phyloP scores from a whole-genome alignment of 129 eudicot genomes.

The Flaveria sonorensis region DNA sequence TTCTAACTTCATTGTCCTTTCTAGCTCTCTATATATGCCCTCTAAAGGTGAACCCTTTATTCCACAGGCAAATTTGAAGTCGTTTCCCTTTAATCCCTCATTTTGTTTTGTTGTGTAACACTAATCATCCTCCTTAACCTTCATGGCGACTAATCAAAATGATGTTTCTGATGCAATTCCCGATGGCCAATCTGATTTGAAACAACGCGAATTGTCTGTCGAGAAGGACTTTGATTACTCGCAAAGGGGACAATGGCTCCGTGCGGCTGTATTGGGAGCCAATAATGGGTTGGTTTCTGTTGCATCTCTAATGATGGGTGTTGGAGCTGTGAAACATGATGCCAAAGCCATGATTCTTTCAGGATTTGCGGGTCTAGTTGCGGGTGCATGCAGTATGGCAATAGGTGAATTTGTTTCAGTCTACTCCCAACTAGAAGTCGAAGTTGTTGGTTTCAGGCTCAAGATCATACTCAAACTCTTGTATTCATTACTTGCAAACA shows the following conservation, averaged over 20 bases:
- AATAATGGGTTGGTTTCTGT: conserved; percentile 40
- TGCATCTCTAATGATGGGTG: conserved; percentile 39
- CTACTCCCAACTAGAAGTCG: conserved; percentile 38
- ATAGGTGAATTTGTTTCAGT: conserved; percentile 43
- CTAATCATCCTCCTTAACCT: not conserved
- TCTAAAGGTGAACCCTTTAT: too few species aligned
- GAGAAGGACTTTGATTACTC: conserved; percentile 33
- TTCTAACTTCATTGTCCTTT: not conserved
- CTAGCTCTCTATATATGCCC: conserved; percentile 30
- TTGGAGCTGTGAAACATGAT: conserved; percentile 30
- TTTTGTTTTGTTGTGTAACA: not conserved
- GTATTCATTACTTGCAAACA: too few species aligned
- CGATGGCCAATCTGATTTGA: conserved; percentile 8
- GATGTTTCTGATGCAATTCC: conserved; percentile 21
- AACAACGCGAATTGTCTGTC: conserved; percentile 1
- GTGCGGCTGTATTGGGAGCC: conserved; percentile 39
- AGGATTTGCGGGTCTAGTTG: conserved; percentile 41
- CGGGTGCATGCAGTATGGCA: conserved; percentile 47
- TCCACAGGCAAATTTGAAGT: too few species aligned
- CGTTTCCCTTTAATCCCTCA: not conserved
- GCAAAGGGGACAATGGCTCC: conserved; percentile 40
- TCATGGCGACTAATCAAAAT: conserved; percentile 28
- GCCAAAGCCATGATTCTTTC: conserved; percentile 34
- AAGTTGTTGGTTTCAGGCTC: too few species aligned
- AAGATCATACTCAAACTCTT: too few species aligned